phyloP scores from a whole-genome alignment of 2,329 filamentous ascomycete genomes.

The Cadophora luteo-olivacea region DNA sequence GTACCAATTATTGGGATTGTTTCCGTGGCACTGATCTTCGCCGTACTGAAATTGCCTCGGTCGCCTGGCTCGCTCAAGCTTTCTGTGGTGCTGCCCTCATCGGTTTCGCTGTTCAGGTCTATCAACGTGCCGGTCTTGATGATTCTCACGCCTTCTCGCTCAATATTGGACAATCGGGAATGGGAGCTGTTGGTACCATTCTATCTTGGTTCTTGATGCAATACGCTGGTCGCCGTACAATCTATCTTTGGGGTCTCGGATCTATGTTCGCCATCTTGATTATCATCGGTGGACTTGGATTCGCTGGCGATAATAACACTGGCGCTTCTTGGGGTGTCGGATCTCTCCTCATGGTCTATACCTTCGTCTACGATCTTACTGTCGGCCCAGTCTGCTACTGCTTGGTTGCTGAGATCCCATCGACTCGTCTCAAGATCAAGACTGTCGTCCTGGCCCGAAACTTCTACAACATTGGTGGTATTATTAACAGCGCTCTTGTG shows the following conservation, averaged over 20 bases:
- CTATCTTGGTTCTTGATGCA: constrained; percentile 56
- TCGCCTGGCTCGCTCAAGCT: constrained; percentile 67
- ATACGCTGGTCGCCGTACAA: constrained; percentile 54
- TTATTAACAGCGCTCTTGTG: constrained; percentile 57
- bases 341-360: constrained; percentile 49
- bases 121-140: constrained; percentile 59
- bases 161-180: constrained; percentile 48
- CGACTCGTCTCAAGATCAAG: constrained; percentile 75
- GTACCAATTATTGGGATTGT: constrained; percentile 55
- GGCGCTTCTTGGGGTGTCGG: constrained; percentile 55
- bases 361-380: constrained; percentile 51
- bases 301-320: constrained; percentile 44
- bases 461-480: constrained; percentile 46
- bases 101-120: constrained; percentile 66
- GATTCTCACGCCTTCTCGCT: constrained; percentile 58
- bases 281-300: constrained; percentile 59
- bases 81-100: constrained; percentile 65
- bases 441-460: constrained; percentile 71
- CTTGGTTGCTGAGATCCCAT: constrained; percentile 51
- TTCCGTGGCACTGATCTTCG: constrained; percentile 54
- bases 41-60: constrained; percentile 58
- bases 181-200: constrained; percentile 58
- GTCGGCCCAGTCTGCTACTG: constrained; percentile 53
- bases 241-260: constrained; percentile 57
- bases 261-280: constrained; percentile 50